Base-by-base conservation (phyloP, 2,329 filamentous ascomycete species). In the Colletotrichum spinosum region DNA sequence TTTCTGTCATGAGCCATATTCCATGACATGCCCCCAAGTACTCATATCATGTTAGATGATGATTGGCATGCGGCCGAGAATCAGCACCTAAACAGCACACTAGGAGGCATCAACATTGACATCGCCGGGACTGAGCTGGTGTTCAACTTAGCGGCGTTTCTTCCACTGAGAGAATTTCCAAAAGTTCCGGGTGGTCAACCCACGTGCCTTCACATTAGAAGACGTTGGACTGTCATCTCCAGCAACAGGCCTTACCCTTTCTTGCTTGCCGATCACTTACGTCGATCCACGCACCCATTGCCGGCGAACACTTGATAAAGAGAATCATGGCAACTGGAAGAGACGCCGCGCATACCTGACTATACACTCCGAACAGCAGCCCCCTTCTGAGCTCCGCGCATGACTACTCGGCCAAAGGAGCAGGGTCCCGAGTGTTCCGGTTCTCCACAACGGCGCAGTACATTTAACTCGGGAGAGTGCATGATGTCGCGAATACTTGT, bases 351-450 rank as follows among this genome's bases (percentile, higher is more conserved):
- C 2, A 35, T 13, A 13, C 17, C 50, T 41, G 45, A 37, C 37
- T 15, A 57, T 49, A 37, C 35, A 39, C 37, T n/a, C 25, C 25
- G 25, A 25, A 25, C 7, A 17, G n/a, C 37, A 17, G n/a, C 37
- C 55, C 34, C 12, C 39, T 39, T 48, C 55, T 7, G 10, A n/a
- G 15, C 15, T 7, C 50, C 35, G n/a, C 45, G 45, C 44, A 65
- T 39, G 13, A 8, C 48, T 39, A 34, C 17, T 48, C 25, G 25
- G 37, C 55, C 55, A 55, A 55, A 55, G 44, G 15, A n/a, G 25
- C 33, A 50, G 15, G 25, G 17, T 25, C 61, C 56, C 55, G 55
- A 60, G 33, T 44, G 45, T 56, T 55, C 56, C 55, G 61, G 41
- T 2, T 50, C 38, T 55, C 50, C 57, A 55, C 50, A 62, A 12